Percentiles rank a stretch among this genome's conserved stretches.
Conservation (phyloP, 495 filamentous ascomycete species). For the Tirmania nivea region DNA sequence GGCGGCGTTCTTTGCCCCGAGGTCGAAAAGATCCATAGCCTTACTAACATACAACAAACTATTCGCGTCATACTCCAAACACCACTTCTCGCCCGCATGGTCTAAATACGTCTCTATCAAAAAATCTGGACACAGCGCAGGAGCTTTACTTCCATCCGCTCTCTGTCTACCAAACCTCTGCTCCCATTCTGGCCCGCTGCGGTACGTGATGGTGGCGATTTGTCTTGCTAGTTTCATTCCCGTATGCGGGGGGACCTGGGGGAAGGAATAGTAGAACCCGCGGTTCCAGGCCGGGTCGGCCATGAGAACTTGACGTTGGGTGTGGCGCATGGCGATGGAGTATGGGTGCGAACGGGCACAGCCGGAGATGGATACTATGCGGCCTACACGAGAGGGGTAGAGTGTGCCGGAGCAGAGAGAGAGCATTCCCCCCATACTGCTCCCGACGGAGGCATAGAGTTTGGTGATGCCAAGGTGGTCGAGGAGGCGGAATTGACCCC, state of each 20-base stretch:
- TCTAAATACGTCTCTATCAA: constrained; percentile 97
- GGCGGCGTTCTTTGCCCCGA: constrained; percentile 45
- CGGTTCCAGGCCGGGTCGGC: constrained; percentile 95
- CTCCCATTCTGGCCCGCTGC: constrained; percentile 95
- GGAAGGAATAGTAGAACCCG: constrained; percentile 70
- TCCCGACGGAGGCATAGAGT: constrained; percentile 80
- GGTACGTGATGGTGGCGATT: constrained; percentile 94
- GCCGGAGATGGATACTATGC: constrained; percentile 75
- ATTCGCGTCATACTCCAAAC: constrained; percentile 93
- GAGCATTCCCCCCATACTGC: constrained; percentile 98
- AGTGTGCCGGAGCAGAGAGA: constrained; percentile 76
- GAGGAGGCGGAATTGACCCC: constrained; percentile 77
- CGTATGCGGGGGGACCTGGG: constrained; percentile 65
- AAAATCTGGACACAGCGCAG: constrained; percentile 89
- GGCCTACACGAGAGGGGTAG: constrained; percentile 58
- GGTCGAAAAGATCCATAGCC: constrained; percentile 96
- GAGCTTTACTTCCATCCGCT: constrained; percentile 65
- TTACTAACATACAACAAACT: constrained; percentile 93
- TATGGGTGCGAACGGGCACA: constrained; percentile 93
- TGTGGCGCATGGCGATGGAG: constrained; percentile 97
- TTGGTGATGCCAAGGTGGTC: constrained; percentile 57
- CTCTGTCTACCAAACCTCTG: constrained; percentile 73
- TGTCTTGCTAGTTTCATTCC: constrained; percentile 97
- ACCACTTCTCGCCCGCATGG: constrained; percentile 97
- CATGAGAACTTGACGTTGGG: constrained; percentile 93